A percentile compares a stretch with the other conserved stretches of the same genome.
Evolutionary conservation across 2,329 filamentous ascomycete genomes (phyloP).

Genomic region (Nemania diffusa): DNA sequence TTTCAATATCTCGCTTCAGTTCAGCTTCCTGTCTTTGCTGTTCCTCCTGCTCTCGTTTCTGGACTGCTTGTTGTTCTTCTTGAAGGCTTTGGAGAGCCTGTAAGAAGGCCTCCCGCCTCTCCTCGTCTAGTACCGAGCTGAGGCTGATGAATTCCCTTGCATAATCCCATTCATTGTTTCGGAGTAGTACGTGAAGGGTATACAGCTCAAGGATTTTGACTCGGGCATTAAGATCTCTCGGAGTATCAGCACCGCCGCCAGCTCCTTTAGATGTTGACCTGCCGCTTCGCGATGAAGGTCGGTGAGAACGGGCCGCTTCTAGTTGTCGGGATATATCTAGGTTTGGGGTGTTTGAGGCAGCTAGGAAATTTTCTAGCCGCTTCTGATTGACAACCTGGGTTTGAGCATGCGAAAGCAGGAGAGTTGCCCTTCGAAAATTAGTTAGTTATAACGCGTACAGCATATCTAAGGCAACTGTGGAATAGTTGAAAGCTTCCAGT

Average conservation of each 20-base stretch:
- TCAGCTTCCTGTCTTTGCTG: conserved; percentile 66
- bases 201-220: conserved; percentile 96
- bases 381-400: conserved; percentile 87
- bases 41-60: conserved; percentile 71
- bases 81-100: conserved; percentile 85
- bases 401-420: conserved; percentile 89
- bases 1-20: conserved; percentile 66
- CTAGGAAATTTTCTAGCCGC: conserved; percentile 88
- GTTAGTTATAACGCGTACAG: conserved; percentile 15
- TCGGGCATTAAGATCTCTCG: conserved; percentile 82
- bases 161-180: conserved; percentile 97
- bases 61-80: conserved; percentile 83
- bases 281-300: conserved; percentile 41
- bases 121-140: conserved; percentile 89
- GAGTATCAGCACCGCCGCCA: conserved; percentile 78
- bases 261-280: conserved; percentile 59
- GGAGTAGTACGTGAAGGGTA: conserved; percentile 90
- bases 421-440: conserved; percentile 73
- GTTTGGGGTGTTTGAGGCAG: conserved; percentile 76
- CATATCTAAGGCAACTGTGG: neutral
- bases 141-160: conserved; percentile 89
- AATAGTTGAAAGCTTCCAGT: neutral
- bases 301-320: conserved; percentile 55
- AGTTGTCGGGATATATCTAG: conserved; percentile 77
- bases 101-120: conserved; percentile 87